Evolutionary conservation across 768 basidiomycete species (phyloP).

Genomic region (Amanita fuliginea): DNA sequence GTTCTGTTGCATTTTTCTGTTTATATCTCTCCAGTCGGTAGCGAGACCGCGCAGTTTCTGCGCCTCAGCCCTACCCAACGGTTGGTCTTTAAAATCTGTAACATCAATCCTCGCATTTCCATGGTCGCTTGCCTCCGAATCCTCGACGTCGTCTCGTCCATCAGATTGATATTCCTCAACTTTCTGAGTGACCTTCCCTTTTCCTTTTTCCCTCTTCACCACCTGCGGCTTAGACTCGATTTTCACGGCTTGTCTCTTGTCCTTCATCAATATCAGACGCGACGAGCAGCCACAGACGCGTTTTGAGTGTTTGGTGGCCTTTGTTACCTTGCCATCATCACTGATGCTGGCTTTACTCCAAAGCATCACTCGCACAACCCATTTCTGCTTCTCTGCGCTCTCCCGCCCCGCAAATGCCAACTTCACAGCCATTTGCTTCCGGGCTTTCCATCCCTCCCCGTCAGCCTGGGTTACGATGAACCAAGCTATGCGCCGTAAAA

Average conservation of each 20-base stretch:
- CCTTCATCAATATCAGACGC: conserved; percentile 33
- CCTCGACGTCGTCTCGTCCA: conserved; percentile 15
- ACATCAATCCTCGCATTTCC: conserved; percentile 49
- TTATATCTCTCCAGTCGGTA: conserved; percentile 51
- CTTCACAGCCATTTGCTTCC: conserved; percentile 13
- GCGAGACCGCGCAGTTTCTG: conserved; percentile 45
- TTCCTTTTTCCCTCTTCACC: conserved; percentile 26
- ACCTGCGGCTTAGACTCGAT: conserved; percentile 25
- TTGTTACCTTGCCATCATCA: conserved; percentile 13
- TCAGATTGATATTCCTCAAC: conserved; percentile 11
- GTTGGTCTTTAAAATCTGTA: conserved; percentile 53
- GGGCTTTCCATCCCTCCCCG: conserved; percentile 55
- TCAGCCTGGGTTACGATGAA: conserved; percentile 64
- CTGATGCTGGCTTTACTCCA: conserved; percentile 29
- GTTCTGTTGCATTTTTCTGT: conserved; percentile 34
- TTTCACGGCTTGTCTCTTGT: conserved; percentile 36
- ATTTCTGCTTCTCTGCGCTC: conserved; percentile 11
- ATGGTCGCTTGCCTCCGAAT: conserved; percentile 24
- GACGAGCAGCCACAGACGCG: conserved; percentile 25
- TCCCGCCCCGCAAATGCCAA: conserved; percentile 4
- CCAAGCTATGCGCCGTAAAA: conserved; percentile 77
- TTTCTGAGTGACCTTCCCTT: conserved; percentile 15
- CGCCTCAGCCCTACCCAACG: conserved; percentile 43
- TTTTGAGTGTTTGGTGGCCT: conserved; percentile 15
- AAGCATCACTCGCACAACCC: conserved; percentile 18